Base-by-base conservation (phyloP, 306 rosid genomes). In the Erythrophleum fordii region DNA sequence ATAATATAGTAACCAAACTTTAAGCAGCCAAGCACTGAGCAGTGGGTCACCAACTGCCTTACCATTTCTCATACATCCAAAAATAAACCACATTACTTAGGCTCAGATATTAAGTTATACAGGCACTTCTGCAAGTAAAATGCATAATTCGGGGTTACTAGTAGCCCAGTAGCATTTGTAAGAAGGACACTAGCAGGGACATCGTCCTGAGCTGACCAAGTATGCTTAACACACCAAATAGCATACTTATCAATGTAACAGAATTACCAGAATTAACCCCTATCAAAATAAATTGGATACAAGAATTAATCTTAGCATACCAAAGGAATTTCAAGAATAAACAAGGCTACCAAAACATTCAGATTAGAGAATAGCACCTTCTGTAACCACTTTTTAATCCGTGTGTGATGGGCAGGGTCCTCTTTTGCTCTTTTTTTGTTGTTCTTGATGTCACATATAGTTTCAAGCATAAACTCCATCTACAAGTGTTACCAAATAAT, bases 381-480 rank as follows among this genome's bases (percentile, higher is more conserved):
- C 34, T 91, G 96, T 77, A 95, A 89, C 99, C 99, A 95, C 81
- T 91, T 93, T 77, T 93, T 95, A 70, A 93, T 89, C 81, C 91
- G 85, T n/a, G 92, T 79, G 69, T 88, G 90, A 77, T 89, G 88
- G n/a, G 91, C 82, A 8, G 93, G 81, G 79, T 91, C 98, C 72
- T 95, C 97, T 86, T 90, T 93, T 17, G 84, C 62, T 84, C 85
- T 89, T 76, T 83, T 95, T 88, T 90, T 95, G 94, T 95, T 95
- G 89, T 95, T 95, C 89, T 95, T 95, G 86, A 95, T 95, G 84
- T 93, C 98, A 80, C 81, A 91, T 85, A 95, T 89, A 81, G 92
- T 90, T 89, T 91, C 95, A 80, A 95, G 97, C 99, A 95, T 95
- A 91, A 93, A 95, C 59, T 91, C 97, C 99, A 95, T 95, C 99